A percentile compares a stretch with the other conserved stretches of the same genome.
phyloP scores from a whole-genome alignment of 371 early-diverging fungal species.

The Rozella allomycis region DNA sequence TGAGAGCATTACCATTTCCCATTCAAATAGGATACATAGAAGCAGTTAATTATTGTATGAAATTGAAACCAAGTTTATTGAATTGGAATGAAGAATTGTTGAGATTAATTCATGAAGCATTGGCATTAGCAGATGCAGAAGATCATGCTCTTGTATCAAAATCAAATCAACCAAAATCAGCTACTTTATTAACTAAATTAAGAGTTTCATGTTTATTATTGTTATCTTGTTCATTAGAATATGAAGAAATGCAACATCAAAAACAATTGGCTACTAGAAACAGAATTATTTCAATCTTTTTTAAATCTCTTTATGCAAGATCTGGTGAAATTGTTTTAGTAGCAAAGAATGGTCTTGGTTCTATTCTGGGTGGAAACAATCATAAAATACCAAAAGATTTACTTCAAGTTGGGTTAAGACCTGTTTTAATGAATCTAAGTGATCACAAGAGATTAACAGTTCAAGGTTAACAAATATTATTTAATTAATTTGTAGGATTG shows the following conservation, averaged over 20 bases:
- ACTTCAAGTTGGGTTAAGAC: slow-evolving; percentile 83
- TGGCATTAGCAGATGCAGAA: slow-evolving; percentile 89
- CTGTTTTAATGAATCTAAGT: slow-evolving; percentile 77
- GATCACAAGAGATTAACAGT: slow-evolving; percentile 82
- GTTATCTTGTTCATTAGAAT: slow-evolving; percentile 75
- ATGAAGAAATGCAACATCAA: slow-evolving; percentile 35
- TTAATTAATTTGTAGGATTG: too few relatives aligned
- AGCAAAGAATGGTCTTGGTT: slow-evolving; percentile 74
- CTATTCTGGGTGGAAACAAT: slow-evolving; percentile 45
- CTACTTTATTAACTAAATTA: slow-evolving; percentile 53
- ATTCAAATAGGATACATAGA: slow-evolving; percentile 96
- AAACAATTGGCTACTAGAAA: slow-evolving; percentile 27
- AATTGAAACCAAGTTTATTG: slow-evolving; percentile 68
- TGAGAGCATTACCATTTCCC: slow-evolving; percentile 80
- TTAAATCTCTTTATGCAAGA: slow-evolving; percentile 83
- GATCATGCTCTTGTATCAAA: slow-evolving; percentile 79
- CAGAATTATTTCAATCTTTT: slow-evolving; percentile 86
- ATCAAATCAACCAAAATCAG: slow-evolving; percentile 55
- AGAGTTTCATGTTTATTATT: slow-evolving; percentile 86
- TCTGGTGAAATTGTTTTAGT: slow-evolving; percentile 80
- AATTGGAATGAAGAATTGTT: slow-evolving; percentile 77
- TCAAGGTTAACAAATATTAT: too few relatives aligned
- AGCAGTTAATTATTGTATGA: slow-evolving; percentile 84
- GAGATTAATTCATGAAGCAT: slow-evolving; percentile 68
- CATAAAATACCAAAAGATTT: slow-evolving; percentile 84